phyloP scores from a whole-genome alignment of 2,329 filamentous ascomycete genomes.

The Colletotrichum eremochloae region DNA sequence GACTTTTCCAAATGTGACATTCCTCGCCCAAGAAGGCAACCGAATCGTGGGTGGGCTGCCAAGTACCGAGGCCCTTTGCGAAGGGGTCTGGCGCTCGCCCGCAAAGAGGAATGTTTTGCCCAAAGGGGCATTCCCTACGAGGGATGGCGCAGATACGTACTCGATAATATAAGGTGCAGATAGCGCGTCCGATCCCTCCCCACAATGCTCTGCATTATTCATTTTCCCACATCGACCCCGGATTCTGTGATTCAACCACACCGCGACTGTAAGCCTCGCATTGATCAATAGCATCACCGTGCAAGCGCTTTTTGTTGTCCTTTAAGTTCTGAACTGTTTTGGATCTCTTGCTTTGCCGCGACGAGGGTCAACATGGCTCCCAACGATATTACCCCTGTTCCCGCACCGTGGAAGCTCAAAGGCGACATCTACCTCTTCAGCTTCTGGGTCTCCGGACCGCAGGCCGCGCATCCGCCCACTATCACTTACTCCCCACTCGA shows the following conservation, averaged over 20 bases:
- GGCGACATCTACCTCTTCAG: constrained; percentile 59
- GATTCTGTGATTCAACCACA: neutral
- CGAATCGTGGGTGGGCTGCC: constrained; percentile 14
- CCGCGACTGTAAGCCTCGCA: neutral
- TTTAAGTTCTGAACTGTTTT: too few relatives aligned
- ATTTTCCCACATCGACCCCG: neutral
- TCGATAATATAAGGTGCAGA: constrained; percentile 16
- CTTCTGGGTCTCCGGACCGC: constrained; percentile 54
- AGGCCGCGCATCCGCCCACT: constrained; percentile 51
- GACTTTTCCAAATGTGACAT: neutral
- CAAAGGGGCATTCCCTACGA: neutral
- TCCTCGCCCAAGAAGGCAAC: constrained; percentile 24
- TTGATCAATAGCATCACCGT: neutral
- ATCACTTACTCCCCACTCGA: constrained; percentile 64
- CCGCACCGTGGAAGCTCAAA: constrained; percentile 59
- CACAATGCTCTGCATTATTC: neutral
- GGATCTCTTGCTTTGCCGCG: neutral
- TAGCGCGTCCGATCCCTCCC: neutral
- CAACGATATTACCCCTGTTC: constrained; percentile 21
- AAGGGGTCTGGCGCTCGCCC: constrained; percentile 6
- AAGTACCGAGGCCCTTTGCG: constrained; percentile 16
- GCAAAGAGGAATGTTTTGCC: constrained; percentile 8
- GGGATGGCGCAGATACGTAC: neutral
- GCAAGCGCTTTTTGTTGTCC: neutral
- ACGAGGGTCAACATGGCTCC: constrained; percentile 12